Conservation (phyloP, 2,329 filamentous ascomycete genomes). For the Curvularia spicifera region DNA sequence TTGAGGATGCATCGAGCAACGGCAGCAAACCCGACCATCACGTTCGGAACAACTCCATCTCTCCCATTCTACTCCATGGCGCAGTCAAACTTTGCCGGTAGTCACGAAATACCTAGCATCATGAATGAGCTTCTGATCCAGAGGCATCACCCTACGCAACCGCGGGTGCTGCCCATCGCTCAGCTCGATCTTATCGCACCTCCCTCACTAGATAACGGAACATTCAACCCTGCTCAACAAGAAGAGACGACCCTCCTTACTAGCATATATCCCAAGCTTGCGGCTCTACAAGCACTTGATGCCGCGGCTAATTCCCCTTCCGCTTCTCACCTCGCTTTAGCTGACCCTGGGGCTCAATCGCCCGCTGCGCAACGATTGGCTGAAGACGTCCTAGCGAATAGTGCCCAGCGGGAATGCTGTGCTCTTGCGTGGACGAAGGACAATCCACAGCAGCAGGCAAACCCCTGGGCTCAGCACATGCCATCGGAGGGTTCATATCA, state of each 20-base stretch:
- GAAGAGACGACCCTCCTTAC: slow-evolving; percentile 45
- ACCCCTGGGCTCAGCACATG: slow-evolving; percentile 48
- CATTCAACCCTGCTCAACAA: slow-evolving; percentile 41
- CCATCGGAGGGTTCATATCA: slow-evolving; percentile 52
- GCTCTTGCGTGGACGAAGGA: slow-evolving; percentile 69
- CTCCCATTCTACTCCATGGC: slow-evolving; percentile 72
- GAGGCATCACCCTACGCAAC: slow-evolving; percentile 49
- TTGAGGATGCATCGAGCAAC: slow-evolving; percentile 55
- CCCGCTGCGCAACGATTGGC: slow-evolving; percentile 66
- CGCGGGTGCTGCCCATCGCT: slow-evolving; percentile 49
- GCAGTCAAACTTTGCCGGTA: slow-evolving; percentile 58
- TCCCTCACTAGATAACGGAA: slow-evolving; percentile 39
- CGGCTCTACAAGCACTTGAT: slow-evolving; percentile 55
- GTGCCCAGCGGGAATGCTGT: slow-evolving; percentile 72
- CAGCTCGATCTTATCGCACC: slow-evolving; percentile 49
- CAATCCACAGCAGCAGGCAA: slow-evolving; percentile 44
- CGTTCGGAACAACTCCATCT: slow-evolving; percentile 71
- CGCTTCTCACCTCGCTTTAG: slow-evolving; percentile 62
- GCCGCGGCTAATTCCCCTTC: slow-evolving; percentile 54
- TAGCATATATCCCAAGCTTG: slow-evolving; percentile 56
- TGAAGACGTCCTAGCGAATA: slow-evolving; percentile 64
- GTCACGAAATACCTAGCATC: slow-evolving; percentile 62
- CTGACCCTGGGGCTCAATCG: slow-evolving; percentile 71
- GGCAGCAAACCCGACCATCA: slow-evolving; percentile 55
- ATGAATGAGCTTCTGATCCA: slow-evolving; percentile 49